Evolutionary conservation across 2,329 filamentous ascomycete species (phyloP).

Genomic region (Verticillium nonalfalfae): DNA sequence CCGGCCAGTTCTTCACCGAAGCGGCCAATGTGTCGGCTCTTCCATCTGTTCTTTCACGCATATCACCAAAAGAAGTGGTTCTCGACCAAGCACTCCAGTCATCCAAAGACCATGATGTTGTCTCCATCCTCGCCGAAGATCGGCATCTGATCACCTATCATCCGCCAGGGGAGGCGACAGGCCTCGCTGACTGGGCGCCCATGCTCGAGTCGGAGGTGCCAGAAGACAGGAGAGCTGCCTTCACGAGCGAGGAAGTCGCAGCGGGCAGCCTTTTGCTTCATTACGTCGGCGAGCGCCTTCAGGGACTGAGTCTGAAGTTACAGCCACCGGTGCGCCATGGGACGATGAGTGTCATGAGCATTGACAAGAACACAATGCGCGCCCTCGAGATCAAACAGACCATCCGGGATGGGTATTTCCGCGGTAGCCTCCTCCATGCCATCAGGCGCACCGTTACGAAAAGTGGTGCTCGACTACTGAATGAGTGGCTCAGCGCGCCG

Average conservation of each 20-base stretch:
- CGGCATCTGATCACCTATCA: slow-evolving; percentile 72
- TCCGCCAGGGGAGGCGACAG: slow-evolving; percentile 34
- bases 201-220: slow-evolving; percentile 73
- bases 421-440: slow-evolving; percentile 85
- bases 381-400: slow-evolving; percentile 87
- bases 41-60: slow-evolving; percentile 74
- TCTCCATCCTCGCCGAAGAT: slow-evolving; percentile 66
- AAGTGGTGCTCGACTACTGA: slow-evolving; percentile 78
- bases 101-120: slow-evolving; percentile 53
- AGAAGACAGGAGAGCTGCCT: slow-evolving; percentile 41
- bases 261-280: slow-evolving; percentile 78
- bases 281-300: slow-evolving; percentile 75
- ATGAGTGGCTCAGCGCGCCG: slow-evolving; percentile 80
- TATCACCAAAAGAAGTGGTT: slow-evolving; percentile 79
- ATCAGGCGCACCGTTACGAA: slow-evolving; percentile 86
- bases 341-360: slow-evolving; percentile 72
- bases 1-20: slow-evolving; percentile 89
- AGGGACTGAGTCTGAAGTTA: slow-evolving; percentile 71
- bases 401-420: slow-evolving; percentile 68
- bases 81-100: slow-evolving; percentile 59
- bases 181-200: slow-evolving; percentile 60
- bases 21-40: slow-evolving; percentile 63
- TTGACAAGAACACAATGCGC: slow-evolving; percentile 86
- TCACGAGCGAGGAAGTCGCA: slow-evolving; percentile 62
- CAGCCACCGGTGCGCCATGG: slow-evolving; percentile 75